Evolutionary conservation across 306 rosid genomes (phyloP).

Genomic region (Boehmeria nivea): DNA sequence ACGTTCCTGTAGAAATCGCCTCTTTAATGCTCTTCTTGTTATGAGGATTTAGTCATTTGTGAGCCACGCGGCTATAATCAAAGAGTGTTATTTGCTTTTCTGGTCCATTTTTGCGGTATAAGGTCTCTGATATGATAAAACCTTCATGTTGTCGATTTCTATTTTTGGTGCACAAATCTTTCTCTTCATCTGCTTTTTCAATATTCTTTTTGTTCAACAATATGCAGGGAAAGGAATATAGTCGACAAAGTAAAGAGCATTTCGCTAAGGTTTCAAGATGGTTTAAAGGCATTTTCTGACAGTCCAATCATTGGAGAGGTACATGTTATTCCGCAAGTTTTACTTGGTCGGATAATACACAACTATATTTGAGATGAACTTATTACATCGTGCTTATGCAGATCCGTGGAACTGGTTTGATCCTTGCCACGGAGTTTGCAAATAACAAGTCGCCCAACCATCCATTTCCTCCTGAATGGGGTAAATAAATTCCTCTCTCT

Average conservation of each 20-base stretch:
- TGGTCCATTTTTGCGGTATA: too few species aligned
- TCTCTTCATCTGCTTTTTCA: not conserved
- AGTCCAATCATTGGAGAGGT: slow-evolving; percentile 97
- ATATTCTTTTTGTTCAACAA: not conserved
- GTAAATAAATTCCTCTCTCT: slow-evolving; percentile 24
- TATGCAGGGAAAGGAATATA: slow-evolving; percentile 75
- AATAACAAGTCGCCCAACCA: slow-evolving; percentile 87
- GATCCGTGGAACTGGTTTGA: slow-evolving; percentile 89
- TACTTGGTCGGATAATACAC: not conserved
- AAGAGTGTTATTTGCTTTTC: too few species aligned
- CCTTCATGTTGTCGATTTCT: not conserved
- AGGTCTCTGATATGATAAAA: too few species aligned
- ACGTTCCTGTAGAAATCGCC: slow-evolving; percentile 26
- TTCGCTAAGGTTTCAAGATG: slow-evolving; percentile 78
- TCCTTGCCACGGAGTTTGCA: slow-evolving; percentile 66
- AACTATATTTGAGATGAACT: not conserved
- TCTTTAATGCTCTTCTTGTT: not conserved
- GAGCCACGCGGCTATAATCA: not conserved
- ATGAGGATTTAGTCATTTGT: not conserved
- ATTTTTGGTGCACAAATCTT: not conserved
- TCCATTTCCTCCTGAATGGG: slow-evolving; percentile 91
- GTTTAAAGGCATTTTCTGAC: slow-evolving; percentile 61
- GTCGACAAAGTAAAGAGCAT: slow-evolving; percentile 47
- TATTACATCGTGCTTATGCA: slow-evolving; percentile 32
- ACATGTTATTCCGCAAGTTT: slow-evolving; percentile 18